phyloP scores from a whole-genome alignment of 2,329 filamentous ascomycete species.

The Calonectria pteridis region DNA sequence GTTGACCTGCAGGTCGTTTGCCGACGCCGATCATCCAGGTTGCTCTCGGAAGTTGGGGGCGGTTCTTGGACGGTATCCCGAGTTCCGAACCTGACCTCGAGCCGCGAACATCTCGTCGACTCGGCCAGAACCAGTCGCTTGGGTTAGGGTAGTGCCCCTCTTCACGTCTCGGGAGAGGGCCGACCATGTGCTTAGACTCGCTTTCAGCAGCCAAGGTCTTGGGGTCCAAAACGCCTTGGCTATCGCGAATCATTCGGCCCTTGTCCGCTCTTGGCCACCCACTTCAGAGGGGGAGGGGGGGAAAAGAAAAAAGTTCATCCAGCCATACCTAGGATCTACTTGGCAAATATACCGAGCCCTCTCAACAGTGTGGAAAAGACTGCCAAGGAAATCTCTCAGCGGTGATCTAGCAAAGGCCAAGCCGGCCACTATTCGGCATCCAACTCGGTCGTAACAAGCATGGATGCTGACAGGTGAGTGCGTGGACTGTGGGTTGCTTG shows the following conservation, averaged over 20 bases:
- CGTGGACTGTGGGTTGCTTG: conserved; percentile 11
- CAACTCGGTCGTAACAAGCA: background rate
- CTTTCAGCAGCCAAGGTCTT: background rate
- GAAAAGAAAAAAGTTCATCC: background rate
- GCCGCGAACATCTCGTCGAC: conserved; percentile 4
- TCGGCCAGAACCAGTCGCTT: background rate
- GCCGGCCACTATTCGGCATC: background rate
- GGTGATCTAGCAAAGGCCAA: background rate
- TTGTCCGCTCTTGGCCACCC: background rate
- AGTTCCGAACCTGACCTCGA: background rate
- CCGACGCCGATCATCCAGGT: conserved; percentile 19
- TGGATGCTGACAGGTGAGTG: conserved; percentile 7
- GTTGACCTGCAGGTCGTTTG: background rate
- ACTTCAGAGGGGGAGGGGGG: background rate
- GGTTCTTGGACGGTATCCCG: background rate
- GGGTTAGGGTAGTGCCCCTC: background rate
- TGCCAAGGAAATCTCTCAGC: background rate
- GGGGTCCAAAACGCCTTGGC: background rate
- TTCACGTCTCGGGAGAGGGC: conserved; percentile 6
- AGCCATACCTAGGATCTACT: background rate
- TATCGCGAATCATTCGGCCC: background rate
- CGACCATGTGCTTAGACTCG: background rate
- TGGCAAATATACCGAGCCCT: background rate
- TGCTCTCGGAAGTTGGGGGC: conserved; percentile 7
- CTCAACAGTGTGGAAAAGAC: background rate